Base-by-base conservation (phyloP, 495 filamentous ascomycete genomes). In the Cercophora scortea region DNA sequence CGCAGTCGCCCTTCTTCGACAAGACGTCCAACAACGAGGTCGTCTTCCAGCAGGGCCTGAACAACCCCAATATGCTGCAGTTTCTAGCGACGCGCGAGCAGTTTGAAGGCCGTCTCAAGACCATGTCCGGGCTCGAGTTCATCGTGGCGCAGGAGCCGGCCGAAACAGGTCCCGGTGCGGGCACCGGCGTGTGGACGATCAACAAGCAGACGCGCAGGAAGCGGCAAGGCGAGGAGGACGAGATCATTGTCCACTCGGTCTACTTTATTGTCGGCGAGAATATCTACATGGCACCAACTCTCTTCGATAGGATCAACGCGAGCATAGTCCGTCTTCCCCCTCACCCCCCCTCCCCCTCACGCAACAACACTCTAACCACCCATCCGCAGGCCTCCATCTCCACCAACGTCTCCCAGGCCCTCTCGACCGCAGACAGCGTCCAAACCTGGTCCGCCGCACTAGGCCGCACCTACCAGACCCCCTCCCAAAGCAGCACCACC, bases 1-100 rank as follows among this genome's bases (percentile, higher is more conserved):
- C 83, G 45, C 71, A 86, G 55, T 95, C 89, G 3, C 89, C 90
- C 0, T 98, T 96, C 75, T 97, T 88, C 67, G 93, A 98, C 61
- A 74, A 71, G 19, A 90, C 84, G 8, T 90, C 89, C 35, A 96
- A 95, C 70, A 97, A 97, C 66, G 83, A 82, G 52, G 79, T 84
- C 6, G 65, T 96, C 41, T 79, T 80, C 52, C 80, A 77, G 49
- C 91, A 97, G 66, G 85, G 88, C 19, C 78, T 77, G 53, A 84
- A 78, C 72, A 90, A 91, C 62, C 70, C 65, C 1, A 78, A 80
- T 58, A 79, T 87, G 65, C 61, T 61, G 12, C 62, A 68, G 17
- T 76, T 80, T 49, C 73, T 81, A 8, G 72, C 81, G 46, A 90
- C 85, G 3, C 83, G 90, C 18, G 82, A 88, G 59, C 75, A 78